Evolutionary conservation across 2,329 filamentous ascomycete genomes (phyloP).

Genomic region (Aspergillus calidoustus): DNA sequence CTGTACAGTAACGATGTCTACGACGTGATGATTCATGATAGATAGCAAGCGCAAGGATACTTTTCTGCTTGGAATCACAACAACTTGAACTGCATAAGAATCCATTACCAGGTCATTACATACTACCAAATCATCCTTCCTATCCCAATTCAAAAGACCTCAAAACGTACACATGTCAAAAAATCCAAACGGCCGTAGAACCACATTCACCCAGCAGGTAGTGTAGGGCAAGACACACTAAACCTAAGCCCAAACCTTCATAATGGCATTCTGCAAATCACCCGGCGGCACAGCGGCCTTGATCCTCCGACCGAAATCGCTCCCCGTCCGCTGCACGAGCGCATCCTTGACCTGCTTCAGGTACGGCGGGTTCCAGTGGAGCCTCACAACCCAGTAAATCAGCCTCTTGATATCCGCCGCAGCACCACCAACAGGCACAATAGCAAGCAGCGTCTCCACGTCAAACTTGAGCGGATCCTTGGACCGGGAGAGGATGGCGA

Average conservation of each 20-base stretch:
- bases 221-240: neutral
- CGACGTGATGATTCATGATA: neutral
- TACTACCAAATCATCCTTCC: neutral
- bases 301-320: conserved; percentile 11
- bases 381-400: conserved; percentile 52
- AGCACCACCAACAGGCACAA: conserved; percentile 75
- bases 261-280: conserved; percentile 14
- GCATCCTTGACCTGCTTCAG: conserved; percentile 73
- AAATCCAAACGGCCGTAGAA: neutral
- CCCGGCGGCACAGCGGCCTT: conserved; percentile 1
- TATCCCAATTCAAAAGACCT: neutral
- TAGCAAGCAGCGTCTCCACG: conserved; percentile 72
- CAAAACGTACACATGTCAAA: neutral
- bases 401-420: conserved; percentile 53
- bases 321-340: conserved; percentile 5
- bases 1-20: neutral
- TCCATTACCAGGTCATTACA: conserved; percentile 6
- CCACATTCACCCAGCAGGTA: neutral
- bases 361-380: conserved; percentile 75
- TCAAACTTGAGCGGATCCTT: conserved; percentile 78
- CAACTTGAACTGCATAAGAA: neutral
- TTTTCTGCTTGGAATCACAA: neutral
- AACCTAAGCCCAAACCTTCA: conserved; percentile 16
- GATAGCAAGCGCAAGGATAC: neutral
- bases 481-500: conserved; percentile 72